Conservation (phyloP, 768 basidiomycete species). For the Lactarius hatsudake region DNA sequence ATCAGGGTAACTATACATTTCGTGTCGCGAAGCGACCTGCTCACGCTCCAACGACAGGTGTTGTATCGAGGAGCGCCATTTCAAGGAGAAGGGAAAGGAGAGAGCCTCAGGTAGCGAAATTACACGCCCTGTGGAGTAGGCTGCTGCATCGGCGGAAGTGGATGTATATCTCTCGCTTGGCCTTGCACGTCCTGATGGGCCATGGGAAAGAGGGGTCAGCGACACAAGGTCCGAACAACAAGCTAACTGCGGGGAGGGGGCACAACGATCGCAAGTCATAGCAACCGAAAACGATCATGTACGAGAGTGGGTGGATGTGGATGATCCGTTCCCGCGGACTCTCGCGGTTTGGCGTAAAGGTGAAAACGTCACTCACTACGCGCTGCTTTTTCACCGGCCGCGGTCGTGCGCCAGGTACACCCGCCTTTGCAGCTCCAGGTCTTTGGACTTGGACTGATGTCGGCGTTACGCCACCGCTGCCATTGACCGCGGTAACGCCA, state of each 20-base stretch:
- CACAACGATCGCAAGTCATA: not conserved
- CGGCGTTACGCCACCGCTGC: conserved; percentile 6
- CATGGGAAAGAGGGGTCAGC: conserved; percentile 5
- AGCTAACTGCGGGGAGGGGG: not conserved
- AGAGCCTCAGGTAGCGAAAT: not conserved
- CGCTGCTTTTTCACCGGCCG: conserved; percentile 29
- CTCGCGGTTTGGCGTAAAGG: not conserved
- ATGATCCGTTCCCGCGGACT: not conserved
- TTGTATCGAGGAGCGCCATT: not conserved
- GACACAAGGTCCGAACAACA: not conserved
- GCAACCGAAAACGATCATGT: not conserved
- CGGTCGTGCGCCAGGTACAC: conserved; percentile 26
- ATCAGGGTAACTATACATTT: conserved; percentile 1
- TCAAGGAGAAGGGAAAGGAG: conserved; percentile 10
- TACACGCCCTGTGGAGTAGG: conserved; percentile 29
- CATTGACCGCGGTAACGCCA: not conserved
- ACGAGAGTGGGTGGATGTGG: not conserved
- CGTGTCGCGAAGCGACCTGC: conserved; percentile 1
- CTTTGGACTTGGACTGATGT: conserved; percentile 8
- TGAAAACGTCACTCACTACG: conserved; percentile 21
- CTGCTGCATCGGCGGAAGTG: conserved; percentile 26
- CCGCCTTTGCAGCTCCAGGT: conserved; percentile 22
- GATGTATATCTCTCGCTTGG: conserved; percentile 28
- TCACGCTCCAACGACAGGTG: not conserved
- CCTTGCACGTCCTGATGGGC: conserved; percentile 27